Percentiles rank a stretch among this genome's conserved stretches.
phyloP scores from a whole-genome alignment of 306 rosid genomes.

The Bauhinia variegata region DNA sequence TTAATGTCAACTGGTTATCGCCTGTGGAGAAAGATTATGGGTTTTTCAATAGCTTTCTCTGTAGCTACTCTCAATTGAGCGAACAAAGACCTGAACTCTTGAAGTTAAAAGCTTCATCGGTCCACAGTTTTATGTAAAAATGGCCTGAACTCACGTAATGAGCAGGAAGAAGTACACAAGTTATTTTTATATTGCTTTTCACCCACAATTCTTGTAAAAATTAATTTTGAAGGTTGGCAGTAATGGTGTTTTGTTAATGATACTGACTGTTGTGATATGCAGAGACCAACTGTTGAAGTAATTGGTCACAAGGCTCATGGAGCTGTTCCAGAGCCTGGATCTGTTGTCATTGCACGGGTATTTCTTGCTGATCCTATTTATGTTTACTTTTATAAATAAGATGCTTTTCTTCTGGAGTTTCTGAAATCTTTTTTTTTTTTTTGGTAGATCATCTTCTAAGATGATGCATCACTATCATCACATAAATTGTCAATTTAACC shows the following conservation, averaged over 20 bases:
- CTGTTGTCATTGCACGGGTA: slow-evolving; percentile 79
- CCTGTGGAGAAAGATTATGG: too few species aligned
- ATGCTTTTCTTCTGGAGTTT: not conserved
- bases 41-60: too few species aligned
- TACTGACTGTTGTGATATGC: slow-evolving; percentile 14
- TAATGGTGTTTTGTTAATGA: not conserved
- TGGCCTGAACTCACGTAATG: not conserved
- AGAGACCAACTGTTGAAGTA: slow-evolving; percentile 83
- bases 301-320: slow-evolving; percentile 92
- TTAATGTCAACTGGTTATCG: too few species aligned
- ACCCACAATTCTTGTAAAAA: too few species aligned
- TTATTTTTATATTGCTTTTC: too few species aligned
- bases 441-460: not conserved
- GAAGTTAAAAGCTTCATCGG: too few species aligned
- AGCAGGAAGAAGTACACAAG: not conserved
- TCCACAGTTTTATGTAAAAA: not conserved
- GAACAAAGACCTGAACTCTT: too few species aligned
- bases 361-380: not conserved
- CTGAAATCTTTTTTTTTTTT: not conserved
- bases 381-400: not conserved
- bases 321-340: slow-evolving; percentile 81
- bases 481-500: not conserved
- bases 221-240: not conserved
- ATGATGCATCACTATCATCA: not conserved
- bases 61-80: too few species aligned